Evolutionary conservation across 1,284 basidiomycete genomes (phyloP), one percentile per base, ranked within the genome.

Genomic region (Microbotryum scabiosae): DNA sequence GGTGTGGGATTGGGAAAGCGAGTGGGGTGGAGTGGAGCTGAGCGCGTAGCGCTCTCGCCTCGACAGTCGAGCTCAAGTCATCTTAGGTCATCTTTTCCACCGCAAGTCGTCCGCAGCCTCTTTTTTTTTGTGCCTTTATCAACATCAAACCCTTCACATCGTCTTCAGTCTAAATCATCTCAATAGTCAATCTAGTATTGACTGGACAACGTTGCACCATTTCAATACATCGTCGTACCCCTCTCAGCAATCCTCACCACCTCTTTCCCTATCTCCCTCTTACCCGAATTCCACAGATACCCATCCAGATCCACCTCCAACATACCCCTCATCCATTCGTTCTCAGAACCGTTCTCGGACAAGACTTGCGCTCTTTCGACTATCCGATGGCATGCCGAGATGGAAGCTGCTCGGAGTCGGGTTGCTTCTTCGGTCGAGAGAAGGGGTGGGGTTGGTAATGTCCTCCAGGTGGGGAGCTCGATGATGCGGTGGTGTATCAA

Each of bases 381-480:
- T 52, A 89, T 84, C 57, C 80, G 73, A 67, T 87, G 82, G 71
- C 86, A 87, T 20, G 86, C 87, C 69, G 86, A 82, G 54, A 90
- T 80, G 0, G 88, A 82, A 2, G 87, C 84, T 2, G 87, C 86
- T n/a, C 88, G 84, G 50, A 91, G 75, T n/a, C 83, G 76, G 69
- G 83, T 88, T 3, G 86, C 82, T 2, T 54, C 43, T 20, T 44
- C 14, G 28, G 23, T 2, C 5, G 56, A 26, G 47, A 61, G 56
- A 9, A 25, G 4, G 44, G 28, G n/a, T 5, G 53, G 53, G 51
- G 43, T 23, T 46, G 45, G 9, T 9, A n/a, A 41, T 21, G 51
- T 3, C n/a, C 30, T 51, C 23, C 20, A 21, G n/a, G 23, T 18
- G 8, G 56, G 30, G 41, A 57, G 55, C 14, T 10, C n/a, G 52